Evolutionary conservation across 371 early-diverging fungal genomes (phyloP).

Genomic region (Ordospora pajunii): DNA sequence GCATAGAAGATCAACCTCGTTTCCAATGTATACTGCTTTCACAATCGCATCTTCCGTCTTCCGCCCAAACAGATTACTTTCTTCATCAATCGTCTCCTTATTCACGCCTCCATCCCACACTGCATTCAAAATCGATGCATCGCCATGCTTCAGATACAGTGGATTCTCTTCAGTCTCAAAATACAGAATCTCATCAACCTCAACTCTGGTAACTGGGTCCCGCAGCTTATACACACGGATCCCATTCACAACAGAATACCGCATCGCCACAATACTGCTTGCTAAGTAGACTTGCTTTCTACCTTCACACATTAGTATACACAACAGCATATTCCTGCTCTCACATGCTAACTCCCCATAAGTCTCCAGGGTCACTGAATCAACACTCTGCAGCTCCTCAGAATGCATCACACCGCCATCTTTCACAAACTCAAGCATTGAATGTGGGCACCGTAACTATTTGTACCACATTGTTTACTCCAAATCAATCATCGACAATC

Average conservation of each 20-base stretch:
- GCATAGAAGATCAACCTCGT: background rate
- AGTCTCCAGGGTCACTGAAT: background rate
- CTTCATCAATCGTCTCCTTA: background rate
- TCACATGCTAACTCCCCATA: background rate
- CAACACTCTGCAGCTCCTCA: background rate
- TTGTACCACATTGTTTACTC: background rate
- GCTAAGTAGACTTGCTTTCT: background rate
- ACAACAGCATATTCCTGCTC: background rate
- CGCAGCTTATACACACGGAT: background rate
- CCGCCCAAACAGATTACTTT: no score
- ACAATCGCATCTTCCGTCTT: background rate
- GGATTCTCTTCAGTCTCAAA: background rate
- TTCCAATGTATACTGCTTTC: background rate
- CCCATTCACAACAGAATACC: background rate
- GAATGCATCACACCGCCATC: background rate
- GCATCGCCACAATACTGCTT: background rate
- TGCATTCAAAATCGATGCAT: no score
- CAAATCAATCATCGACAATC: no score
- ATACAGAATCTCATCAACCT: constrained; percentile 1
- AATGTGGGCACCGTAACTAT: background rate
- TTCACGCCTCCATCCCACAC: background rate
- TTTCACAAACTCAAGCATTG: constrained; percentile 1
- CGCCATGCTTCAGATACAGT: background rate
- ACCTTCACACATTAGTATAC: background rate
- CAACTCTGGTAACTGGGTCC: background rate